Conservation (phyloP, 768 basidiomycete genomes). For the Russula emetica region DNA sequence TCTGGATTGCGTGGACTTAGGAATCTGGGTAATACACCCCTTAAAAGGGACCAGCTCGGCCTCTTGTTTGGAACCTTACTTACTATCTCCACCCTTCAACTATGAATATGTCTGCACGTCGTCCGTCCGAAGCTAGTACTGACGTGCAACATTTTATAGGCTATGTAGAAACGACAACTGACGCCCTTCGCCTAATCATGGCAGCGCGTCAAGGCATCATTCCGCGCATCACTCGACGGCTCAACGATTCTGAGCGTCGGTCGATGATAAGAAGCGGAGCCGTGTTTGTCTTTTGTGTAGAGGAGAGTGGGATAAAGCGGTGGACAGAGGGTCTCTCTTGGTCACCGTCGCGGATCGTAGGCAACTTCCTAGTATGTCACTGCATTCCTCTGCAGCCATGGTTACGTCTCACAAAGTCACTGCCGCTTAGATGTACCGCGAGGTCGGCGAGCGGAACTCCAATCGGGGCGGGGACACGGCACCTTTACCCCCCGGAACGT, state of each 20-base stretch:
- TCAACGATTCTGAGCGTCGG: slow-evolving; percentile 75
- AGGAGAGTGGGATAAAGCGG: slow-evolving; percentile 82
- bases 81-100: slow-evolving; percentile 22
- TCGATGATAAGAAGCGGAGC: slow-evolving; percentile 53
- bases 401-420: slow-evolving; percentile 10
- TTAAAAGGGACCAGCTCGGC: slow-evolving; percentile 24
- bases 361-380: slow-evolving; percentile 70
- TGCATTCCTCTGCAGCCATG: background rate
- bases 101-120: slow-evolving; percentile 12
- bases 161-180: slow-evolving; percentile 75
- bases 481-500: slow-evolving; percentile 22
- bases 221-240: slow-evolving; percentile 75
- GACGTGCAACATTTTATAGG: slow-evolving; percentile 62
- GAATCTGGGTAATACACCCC: slow-evolving; percentile 22
- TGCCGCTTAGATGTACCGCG: slow-evolving; percentile 64
- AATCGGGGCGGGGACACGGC: slow-evolving; percentile 20
- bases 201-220: slow-evolving; percentile 76
- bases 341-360: slow-evolving; percentile 81
- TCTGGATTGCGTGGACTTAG: slow-evolving; percentile 20
- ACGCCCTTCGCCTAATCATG: slow-evolving; percentile 79
- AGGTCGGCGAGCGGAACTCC: slow-evolving; percentile 61
- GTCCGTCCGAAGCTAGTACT: slow-evolving; percentile 24
- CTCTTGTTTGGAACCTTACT: slow-evolving; percentile 18
- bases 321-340: slow-evolving; percentile 80
- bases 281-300: slow-evolving; percentile 84